A percentile compares a stretch with the other conserved stretches of the same genome.
These are phyloP conservation scores for Cutaneotrichosporon cavernicola DNA, from an alignment of 1,284 basidiomycete genomes.

Conservation along the genomic window DNA sequence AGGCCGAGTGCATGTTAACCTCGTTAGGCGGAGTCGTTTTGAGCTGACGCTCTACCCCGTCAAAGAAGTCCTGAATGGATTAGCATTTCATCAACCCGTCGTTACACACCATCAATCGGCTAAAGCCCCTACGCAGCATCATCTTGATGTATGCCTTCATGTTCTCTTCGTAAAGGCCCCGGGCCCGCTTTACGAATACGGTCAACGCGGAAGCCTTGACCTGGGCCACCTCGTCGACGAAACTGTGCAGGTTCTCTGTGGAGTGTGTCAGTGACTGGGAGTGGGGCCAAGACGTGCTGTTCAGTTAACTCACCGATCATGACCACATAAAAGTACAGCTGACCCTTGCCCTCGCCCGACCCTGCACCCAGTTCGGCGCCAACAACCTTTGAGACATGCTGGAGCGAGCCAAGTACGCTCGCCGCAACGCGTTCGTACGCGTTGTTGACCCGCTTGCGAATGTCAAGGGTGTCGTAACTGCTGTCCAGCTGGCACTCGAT, in stretches of 20 bases:
- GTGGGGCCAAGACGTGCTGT: not conserved
- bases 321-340: conserved; percentile 93
- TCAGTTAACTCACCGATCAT: conserved; percentile 70
- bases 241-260: conserved; percentile 93
- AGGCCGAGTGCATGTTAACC: conserved; percentile 71
- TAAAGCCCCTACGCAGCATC: conserved; percentile 79
- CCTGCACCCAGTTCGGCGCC: conserved; percentile 58
- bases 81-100: not conserved
- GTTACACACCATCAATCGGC: conserved; percentile 75
- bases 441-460: conserved; percentile 72
- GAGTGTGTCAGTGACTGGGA: not conserved
- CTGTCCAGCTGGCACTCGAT: conserved; percentile 79
- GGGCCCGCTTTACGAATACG: conserved; percentile 70
- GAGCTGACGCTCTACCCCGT: conserved; percentile 81
- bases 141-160: conserved; percentile 80
- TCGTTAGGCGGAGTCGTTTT: conserved; percentile 73
- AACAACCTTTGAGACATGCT: conserved; percentile 91
- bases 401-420: conserved; percentile 85
- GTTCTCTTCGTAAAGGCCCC: conserved; percentile 83
- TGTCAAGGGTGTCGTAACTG: conserved; percentile 70
- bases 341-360: conserved; percentile 84
- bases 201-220: conserved; percentile 62
- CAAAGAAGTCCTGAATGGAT: conserved; percentile 77
- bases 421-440: conserved; percentile 85
- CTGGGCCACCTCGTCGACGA: conserved; percentile 74